A percentile compares a stretch with the other conserved stretches of the same genome.
These are phyloP conservation scores for Anastatica hierochuntica DNA, from an alignment of 345 rosid species.

Conservation along the genomic window DNA sequence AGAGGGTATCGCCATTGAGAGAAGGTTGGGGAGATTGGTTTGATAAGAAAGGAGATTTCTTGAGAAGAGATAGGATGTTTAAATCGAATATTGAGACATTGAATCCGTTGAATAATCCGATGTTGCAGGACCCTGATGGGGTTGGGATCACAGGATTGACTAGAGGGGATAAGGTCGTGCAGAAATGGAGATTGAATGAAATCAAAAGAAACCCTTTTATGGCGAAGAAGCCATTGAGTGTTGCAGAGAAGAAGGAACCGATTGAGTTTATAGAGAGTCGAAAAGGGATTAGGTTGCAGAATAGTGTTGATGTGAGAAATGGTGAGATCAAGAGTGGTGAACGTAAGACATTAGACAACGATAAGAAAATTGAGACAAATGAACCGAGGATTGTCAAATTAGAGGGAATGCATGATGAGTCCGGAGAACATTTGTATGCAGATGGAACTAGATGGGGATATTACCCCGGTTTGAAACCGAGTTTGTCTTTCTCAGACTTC, in stretches of 20 bases:
- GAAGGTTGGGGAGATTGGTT: slow-evolving; percentile 98
- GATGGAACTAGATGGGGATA: slow-evolving; percentile 97
- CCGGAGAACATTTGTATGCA: slow-evolving; percentile 48
- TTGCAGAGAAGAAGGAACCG: slow-evolving; percentile 17
- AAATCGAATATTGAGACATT: slow-evolving; percentile 62
- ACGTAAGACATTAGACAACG: slow-evolving; percentile 40
- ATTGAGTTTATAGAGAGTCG: slow-evolving; percentile 12
- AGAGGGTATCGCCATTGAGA: slow-evolving; percentile 53
- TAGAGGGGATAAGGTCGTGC: slow-evolving; percentile 64
- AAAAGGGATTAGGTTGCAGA: slow-evolving; percentile 17
- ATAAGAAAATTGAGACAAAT: slow-evolving; percentile 5
- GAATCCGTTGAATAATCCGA: slow-evolving; percentile 72
- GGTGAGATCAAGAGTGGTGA: slow-evolving; percentile 40
- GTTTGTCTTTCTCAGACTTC: slow-evolving; percentile 60
- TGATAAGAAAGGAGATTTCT: slow-evolving; percentile 78
- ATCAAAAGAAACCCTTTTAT: slow-evolving; percentile 53
- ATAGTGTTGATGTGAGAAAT: slow-evolving; percentile 10
- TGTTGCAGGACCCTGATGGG: slow-evolving; percentile 93
- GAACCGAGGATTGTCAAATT: slow-evolving; percentile 10
- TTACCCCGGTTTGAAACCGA: slow-evolving; percentile 65
- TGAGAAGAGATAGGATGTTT: slow-evolving; percentile 82
- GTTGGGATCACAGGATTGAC: slow-evolving; percentile 64
- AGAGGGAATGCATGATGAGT: too few relatives aligned
- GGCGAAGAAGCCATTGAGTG: slow-evolving; percentile 53
- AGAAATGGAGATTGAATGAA: slow-evolving; percentile 55